Conservation (phyloP, 2,329 filamentous ascomycete genomes). For the Sphaerulina vaccinii region DNA sequence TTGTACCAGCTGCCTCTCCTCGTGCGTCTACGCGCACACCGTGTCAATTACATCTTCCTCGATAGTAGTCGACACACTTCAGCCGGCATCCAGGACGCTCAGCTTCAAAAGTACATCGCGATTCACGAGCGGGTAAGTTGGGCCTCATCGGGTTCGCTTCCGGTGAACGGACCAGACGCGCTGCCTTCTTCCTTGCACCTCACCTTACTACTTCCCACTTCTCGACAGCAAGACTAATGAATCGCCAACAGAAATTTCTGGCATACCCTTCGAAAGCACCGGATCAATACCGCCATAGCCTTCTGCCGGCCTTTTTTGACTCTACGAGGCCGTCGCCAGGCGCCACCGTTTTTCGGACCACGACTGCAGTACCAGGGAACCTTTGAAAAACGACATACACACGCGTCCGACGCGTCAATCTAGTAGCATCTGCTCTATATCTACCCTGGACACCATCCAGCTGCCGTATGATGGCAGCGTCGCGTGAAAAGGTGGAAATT, state of each 20-base stretch:
- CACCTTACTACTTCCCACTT: conserved; percentile 13
- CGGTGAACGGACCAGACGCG: too few species aligned
- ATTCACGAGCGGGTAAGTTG: too few species aligned
- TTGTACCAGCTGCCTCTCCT: too few species aligned
- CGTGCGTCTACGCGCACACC: too few species aligned
- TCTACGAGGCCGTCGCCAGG: conserved; percentile 9
- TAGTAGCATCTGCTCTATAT: background rate
- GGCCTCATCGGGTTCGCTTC: too few species aligned
- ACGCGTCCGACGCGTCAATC: conserved; percentile 18
- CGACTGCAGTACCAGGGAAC: conserved; percentile 15
- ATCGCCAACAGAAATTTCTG: conserved; percentile 12
- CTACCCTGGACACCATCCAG: conserved; percentile 6
- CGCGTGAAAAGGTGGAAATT: conserved; percentile 58
- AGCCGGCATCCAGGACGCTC: too few species aligned
- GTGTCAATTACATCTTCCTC: too few species aligned
- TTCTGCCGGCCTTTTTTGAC: background rate
- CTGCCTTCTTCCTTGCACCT: too few species aligned
- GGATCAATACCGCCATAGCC: conserved; percentile 4
- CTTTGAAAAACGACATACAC: conserved; percentile 10
- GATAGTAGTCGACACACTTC: too few species aligned
- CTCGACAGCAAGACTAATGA: conserved; percentile 12
- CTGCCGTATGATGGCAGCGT: conserved; percentile 39
- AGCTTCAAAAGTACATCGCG: too few species aligned
- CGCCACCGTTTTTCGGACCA: conserved; percentile 12
- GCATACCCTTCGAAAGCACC: conserved; percentile 2